Base-by-base conservation (phyloP, 108 stramenopile genomes). In the Nitzschia inconspicua region DNA sequence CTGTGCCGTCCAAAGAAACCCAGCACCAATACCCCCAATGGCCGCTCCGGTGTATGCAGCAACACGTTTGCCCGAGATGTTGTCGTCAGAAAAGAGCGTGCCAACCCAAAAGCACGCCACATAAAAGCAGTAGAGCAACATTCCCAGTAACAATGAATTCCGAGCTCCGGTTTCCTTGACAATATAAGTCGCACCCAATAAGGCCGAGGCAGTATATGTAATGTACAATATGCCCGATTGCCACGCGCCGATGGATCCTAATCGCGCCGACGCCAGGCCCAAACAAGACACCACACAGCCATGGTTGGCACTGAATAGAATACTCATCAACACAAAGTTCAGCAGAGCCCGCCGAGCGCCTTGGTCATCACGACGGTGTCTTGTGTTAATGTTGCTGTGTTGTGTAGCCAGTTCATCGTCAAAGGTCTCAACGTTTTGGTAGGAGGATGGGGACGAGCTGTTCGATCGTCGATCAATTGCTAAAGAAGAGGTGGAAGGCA, bases 1-100 rank as follows among this genome's bases (percentile, higher is more conserved):
- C 55, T 93, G 91, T 14, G 84, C 75, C 16, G 82, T 85, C 91
- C 91, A 93, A 22, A 93, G 67, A 32, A 85, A 76, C 1, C 87
- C 85, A 46, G 75, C 86, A 18, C 88, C 91, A 0, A 87, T 40
- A 14, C 91, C 91, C 7, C 91, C 91, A 35, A 89, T 66, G 0
- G 71, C 65, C 1, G 83, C 85, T 11, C 91, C 88, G 22, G 63
- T 20, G 3, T 78, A 71, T n/a, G 83, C 77, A 36, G 44, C 57
- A n/a, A 57, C 8, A 20, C 46, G 16, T 30, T 42, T 0, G 6
- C 13, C 7, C 8, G 51, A 51, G 10, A 6, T 11, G 19, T 37
- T 14, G 14, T 40, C 20, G 24, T 31, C 19, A n/a, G 27, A 35
- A 29, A 66, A 9, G 3, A 28, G 23, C 13, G 67, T 55, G 9